Conservation (phyloP, 305 asterid genomes). For the Plantago rigida region DNA sequence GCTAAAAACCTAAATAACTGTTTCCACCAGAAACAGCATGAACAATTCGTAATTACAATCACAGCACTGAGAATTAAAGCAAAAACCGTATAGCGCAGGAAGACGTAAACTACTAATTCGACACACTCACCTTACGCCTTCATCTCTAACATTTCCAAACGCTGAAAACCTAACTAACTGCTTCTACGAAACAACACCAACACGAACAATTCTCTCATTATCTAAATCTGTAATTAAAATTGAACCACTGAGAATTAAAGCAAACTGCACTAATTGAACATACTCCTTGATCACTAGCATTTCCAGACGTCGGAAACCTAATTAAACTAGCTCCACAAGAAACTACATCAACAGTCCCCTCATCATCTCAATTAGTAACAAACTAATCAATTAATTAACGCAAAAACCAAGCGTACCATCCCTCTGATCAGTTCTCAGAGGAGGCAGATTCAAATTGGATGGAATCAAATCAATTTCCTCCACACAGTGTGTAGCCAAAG, state of each 20-base stretch:
- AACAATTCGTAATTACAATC: not conserved
- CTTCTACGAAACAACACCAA: not conserved
- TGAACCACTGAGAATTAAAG: too few relatives aligned
- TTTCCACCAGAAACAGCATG: not conserved
- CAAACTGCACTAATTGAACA: not conserved
- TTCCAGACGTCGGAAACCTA: not conserved
- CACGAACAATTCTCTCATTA: not conserved
- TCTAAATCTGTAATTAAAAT: not conserved
- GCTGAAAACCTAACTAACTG: not conserved
- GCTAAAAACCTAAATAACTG: not conserved
- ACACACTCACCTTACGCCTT: not conserved
- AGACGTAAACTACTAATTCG: not conserved
- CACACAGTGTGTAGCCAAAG: constrained; percentile 21
- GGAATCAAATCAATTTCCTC: constrained; percentile 37
- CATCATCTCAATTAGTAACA: not conserved
- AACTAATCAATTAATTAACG: too few relatives aligned
- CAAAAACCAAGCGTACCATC: constrained; percentile 34
- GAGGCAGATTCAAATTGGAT: constrained; percentile 45
- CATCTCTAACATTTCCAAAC: not conserved
- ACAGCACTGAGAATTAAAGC: too few relatives aligned
- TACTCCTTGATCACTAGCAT: not conserved
- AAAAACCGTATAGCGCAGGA: too few relatives aligned
- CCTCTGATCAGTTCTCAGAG: constrained; percentile 38
- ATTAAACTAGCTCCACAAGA: not conserved
- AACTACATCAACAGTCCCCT: not conserved